phyloP scores from a whole-genome alignment of 371 early-diverging fungal species.

The Gilbertella persicaria region DNA sequence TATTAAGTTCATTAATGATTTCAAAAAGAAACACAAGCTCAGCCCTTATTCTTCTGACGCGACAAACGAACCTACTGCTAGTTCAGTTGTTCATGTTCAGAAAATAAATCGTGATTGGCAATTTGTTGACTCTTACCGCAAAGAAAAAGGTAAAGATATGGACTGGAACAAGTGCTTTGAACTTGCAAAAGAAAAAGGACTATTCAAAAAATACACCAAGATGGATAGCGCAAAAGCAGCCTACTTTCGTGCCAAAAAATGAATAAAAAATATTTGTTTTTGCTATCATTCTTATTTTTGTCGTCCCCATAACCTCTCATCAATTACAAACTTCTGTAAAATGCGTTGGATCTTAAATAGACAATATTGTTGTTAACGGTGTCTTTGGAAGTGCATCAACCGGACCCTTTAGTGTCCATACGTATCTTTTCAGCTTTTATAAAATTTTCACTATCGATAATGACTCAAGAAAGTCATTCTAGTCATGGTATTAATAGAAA shows the following conservation, averaged over 20 bases:
- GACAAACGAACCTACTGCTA: conserved; percentile 6
- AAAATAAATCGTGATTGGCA: conserved; percentile 14
- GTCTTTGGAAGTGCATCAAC: too few species aligned
- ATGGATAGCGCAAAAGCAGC: conserved; percentile 11
- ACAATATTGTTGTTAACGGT: too few species aligned
- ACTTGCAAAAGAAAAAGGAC: conserved; percentile 13
- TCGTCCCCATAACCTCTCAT: conserved; percentile 4
- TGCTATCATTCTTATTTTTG: neutral
- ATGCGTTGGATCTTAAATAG: conserved; percentile 3
- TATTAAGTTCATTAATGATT: conserved; percentile 13
- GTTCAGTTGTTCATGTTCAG: conserved; percentile 2
- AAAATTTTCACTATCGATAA: too few species aligned
- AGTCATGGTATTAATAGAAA: neutral
- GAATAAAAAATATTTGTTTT: conserved; percentile 11
- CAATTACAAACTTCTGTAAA: conserved; percentile 1
- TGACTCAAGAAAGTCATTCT: too few species aligned
- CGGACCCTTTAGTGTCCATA: too few species aligned
- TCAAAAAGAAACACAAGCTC: conserved; percentile 14
- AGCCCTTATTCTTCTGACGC: conserved; percentile 6
- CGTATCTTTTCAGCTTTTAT: too few species aligned
- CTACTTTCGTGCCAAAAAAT: conserved; percentile 8
- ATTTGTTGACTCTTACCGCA: conserved; percentile 17
- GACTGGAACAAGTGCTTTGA: conserved; percentile 14
- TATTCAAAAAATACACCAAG: conserved; percentile 8
- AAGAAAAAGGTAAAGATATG: conserved; percentile 11